phyloP scores from a whole-genome alignment of 495 filamentous ascomycete genomes.

The Neurospora sp. region DNA sequence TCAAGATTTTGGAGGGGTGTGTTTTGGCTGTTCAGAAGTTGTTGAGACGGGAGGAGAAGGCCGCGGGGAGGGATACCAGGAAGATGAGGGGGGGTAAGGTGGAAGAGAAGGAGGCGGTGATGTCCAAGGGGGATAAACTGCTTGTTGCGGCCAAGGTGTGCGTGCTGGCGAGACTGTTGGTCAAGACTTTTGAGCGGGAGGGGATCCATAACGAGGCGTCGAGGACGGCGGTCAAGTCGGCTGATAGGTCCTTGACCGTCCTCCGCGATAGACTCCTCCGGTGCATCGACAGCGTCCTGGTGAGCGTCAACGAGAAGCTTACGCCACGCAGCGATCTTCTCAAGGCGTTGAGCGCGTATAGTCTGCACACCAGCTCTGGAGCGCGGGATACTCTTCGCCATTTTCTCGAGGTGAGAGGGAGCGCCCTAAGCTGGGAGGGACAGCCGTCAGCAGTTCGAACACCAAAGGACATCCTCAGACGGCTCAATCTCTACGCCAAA shows the following conservation, averaged over 20 bases:
- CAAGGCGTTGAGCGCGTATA: constrained; percentile 68
- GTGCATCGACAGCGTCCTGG: constrained; percentile 58
- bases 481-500: constrained; percentile 60
- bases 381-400: constrained; percentile 70
- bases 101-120: background rate
- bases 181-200: constrained; percentile 25
- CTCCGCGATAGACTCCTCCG: constrained; percentile 47
- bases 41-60: constrained; percentile 32
- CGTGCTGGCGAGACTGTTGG: constrained; percentile 55
- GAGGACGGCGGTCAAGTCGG: constrained; percentile 45
- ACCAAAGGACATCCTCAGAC: constrained; percentile 44
- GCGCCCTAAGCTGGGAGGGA: constrained; percentile 44
- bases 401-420: constrained; percentile 66
- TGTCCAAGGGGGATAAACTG: constrained; percentile 34
- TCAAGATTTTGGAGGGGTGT: constrained; percentile 32
- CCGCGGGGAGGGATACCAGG: constrained; percentile 6
- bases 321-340: constrained; percentile 46
- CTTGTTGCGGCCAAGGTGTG: constrained; percentile 70
- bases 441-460: constrained; percentile 15
- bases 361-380: constrained; percentile 70
- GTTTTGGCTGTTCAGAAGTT: constrained; percentile 26
- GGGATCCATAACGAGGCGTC: constrained; percentile 26
- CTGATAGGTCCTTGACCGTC: constrained; percentile 50
- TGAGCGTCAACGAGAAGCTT: constrained; percentile 18
- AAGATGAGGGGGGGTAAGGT: constrained; percentile 19